A percentile compares a stretch with the other conserved stretches of the same genome.
Conservation (phyloP, 2,329 filamentous ascomycete genomes). For the Pseudocercospora fuligena region DNA sequence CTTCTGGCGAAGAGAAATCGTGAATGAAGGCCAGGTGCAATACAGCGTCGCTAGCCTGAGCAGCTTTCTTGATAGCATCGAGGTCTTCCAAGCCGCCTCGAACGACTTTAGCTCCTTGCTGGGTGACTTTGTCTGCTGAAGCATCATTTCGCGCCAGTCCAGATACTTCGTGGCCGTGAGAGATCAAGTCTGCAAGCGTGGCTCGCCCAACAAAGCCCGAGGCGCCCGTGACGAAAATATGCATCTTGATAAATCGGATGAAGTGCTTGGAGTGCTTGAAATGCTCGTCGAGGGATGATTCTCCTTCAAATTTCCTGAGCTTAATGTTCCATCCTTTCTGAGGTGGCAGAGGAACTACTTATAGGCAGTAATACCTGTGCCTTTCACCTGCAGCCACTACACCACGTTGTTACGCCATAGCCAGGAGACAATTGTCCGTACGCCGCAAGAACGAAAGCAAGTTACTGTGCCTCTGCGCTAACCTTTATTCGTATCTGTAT, state of each 20-base stretch:
- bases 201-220: slow-evolving; percentile 48
- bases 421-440: neutral
- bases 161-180: slow-evolving; percentile 47
- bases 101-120: slow-evolving; percentile 46
- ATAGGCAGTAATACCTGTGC: neutral
- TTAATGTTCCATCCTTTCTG: neutral
- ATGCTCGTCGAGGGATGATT: neutral
- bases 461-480: neutral
- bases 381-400: neutral
- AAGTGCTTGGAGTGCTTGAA: neutral
- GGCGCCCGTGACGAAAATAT: slow-evolving; percentile 48
- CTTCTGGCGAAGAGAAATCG: slow-evolving; percentile 24
- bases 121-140: slow-evolving; percentile 44
- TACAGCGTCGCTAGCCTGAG: slow-evolving; percentile 49
- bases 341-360: neutral
- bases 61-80: slow-evolving; percentile 46
- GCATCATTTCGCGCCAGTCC: slow-evolving; percentile 48
- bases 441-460: neutral
- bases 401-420: neutral
- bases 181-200: slow-evolving; percentile 44
- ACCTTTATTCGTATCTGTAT: slow-evolving; percentile 12
- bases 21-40: slow-evolving; percentile 49
- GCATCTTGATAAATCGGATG: slow-evolving; percentile 11
- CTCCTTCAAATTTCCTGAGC: neutral
- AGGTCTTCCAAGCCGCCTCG: slow-evolving; percentile 48